Conservation (phyloP, 73 alveolate genomes). For the Paraurostyla sp. region DNA sequence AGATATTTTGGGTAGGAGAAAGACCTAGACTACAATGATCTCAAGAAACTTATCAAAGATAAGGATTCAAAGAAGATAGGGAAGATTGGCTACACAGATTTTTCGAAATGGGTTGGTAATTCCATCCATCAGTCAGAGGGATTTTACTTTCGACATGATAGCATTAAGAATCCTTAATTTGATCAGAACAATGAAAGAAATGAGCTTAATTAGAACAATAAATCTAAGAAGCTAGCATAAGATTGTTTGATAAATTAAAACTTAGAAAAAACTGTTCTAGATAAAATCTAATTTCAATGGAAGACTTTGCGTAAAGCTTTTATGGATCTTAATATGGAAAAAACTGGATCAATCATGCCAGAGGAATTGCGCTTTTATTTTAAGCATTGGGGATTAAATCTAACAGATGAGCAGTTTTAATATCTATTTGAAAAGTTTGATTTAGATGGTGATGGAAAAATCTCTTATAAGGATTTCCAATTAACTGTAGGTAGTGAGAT, state of each 20-base stretch:
- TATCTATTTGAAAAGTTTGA: slow-evolving; percentile 63
- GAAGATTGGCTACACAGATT: slow-evolving; percentile 67
- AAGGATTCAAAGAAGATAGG: slow-evolving; percentile 56
- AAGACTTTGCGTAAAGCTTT: slow-evolving; percentile 70
- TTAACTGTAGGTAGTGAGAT: slow-evolving; percentile 69
- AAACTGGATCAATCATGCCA: slow-evolving; percentile 59
- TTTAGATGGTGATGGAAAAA: slow-evolving; percentile 71
- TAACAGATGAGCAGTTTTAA: slow-evolving; percentile 56
- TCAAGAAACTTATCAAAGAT: slow-evolving; percentile 53
- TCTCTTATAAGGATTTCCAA: slow-evolving; percentile 71
- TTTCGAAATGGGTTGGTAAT: slow-evolving; percentile 69
- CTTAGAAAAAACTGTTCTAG: slow-evolving; percentile 55
- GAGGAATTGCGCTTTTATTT: slow-evolving; percentile 62
- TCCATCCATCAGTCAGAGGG: slow-evolving; percentile 76
- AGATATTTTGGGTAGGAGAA: slow-evolving; percentile 57
- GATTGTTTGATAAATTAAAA: slow-evolving; percentile 15
- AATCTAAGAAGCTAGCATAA: not conserved
- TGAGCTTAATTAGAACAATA: not conserved
- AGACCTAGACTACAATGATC: slow-evolving; percentile 56
- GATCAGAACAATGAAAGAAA: slow-evolving; percentile 3
- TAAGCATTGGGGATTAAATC: slow-evolving; percentile 68
- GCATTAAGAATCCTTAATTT: slow-evolving; percentile 69
- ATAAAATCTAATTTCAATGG: slow-evolving; percentile 68
- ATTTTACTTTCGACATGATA: slow-evolving; percentile 77
- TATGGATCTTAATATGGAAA: slow-evolving; percentile 66